phyloP scores from a whole-genome alignment of 441 rosid genomes.

The California macrophylla region DNA sequence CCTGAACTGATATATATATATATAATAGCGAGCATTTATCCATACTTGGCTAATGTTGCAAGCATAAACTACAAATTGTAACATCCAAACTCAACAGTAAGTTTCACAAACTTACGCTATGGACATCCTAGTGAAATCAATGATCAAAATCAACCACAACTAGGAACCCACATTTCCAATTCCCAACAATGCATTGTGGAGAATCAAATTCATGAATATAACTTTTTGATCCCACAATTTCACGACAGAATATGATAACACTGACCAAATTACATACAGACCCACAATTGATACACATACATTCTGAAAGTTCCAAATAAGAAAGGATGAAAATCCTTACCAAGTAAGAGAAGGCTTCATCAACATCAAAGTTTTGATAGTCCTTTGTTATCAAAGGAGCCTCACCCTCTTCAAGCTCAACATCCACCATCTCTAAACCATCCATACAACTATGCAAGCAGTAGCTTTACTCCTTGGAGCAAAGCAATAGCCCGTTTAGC shows the following conservation, averaged over 20 bases:
- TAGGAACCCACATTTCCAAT: conserved; percentile 1
- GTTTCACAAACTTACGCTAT: not conserved
- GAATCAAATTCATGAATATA: not conserved
- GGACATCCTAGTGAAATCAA: not conserved
- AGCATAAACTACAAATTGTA: not conserved
- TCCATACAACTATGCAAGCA: not conserved
- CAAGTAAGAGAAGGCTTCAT: conserved; percentile 6
- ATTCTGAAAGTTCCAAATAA: not conserved
- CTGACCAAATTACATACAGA: not conserved
- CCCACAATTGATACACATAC: not conserved
- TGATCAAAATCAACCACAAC: not conserved
- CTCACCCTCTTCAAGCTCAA: conserved; percentile 8
- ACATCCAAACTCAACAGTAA: not conserved
- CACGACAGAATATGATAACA: not conserved
- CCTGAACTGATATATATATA: not conserved
- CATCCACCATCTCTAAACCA: conserved; percentile 2
- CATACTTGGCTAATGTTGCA: not conserved
- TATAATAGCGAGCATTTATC: not conserved
- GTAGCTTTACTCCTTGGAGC: not conserved
- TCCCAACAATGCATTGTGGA: not conserved
- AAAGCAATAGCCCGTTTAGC: not conserved
- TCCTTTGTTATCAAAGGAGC: not conserved
- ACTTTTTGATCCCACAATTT: not conserved
- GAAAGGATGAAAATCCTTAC: not conserved
- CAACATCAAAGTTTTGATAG: conserved; percentile 5